These are phyloP conservation scores for Isatis tinctoria DNA, from an alignment of 345 rosid species.

Conservation along the genomic window DNA sequence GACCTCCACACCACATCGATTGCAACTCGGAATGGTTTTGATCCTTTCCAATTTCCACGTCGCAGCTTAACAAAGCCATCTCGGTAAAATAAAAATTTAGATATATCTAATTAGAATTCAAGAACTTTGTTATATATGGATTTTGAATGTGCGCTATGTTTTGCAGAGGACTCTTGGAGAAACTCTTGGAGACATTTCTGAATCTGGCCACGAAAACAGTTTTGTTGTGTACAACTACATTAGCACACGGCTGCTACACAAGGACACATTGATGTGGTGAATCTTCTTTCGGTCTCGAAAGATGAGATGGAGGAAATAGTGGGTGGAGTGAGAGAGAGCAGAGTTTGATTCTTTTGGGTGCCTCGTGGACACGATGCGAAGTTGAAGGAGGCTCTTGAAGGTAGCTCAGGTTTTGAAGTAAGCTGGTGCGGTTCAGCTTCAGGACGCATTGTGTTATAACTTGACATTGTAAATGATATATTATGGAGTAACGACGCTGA, in stretches of 20 bases:
- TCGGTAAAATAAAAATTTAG: constrained; percentile 46
- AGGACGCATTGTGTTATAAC: neutral
- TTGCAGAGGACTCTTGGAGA: constrained; percentile 67
- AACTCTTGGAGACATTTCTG: too few species aligned
- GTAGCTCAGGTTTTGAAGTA: neutral
- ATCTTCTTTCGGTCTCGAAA: too few species aligned
- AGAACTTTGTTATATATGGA: neutral
- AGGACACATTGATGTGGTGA: constrained; percentile 80
- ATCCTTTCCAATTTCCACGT: constrained; percentile 92
- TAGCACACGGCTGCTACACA: constrained; percentile 94
- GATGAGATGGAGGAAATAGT: too few species aligned
- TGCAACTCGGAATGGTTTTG: constrained; percentile 80
- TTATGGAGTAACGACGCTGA: neutral
- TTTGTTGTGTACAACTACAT: constrained; percentile 73
- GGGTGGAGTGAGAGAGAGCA: too few species aligned
- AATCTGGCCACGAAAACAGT: constrained; percentile 89
- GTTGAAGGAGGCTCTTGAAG: neutral
- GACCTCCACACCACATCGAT: constrained; percentile 66
- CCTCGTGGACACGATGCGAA: neutral
- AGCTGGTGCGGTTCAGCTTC: neutral
- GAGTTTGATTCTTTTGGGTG: neutral
- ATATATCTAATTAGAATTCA: neutral
- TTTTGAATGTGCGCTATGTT: neutral
- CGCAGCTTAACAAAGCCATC: constrained; percentile 94
- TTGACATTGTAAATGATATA: neutral